A percentile compares a stretch with the other conserved stretches of the same genome.
Conservation (phyloP, 306 rosid genomes). For the Oxytropis ochrocephala region DNA sequence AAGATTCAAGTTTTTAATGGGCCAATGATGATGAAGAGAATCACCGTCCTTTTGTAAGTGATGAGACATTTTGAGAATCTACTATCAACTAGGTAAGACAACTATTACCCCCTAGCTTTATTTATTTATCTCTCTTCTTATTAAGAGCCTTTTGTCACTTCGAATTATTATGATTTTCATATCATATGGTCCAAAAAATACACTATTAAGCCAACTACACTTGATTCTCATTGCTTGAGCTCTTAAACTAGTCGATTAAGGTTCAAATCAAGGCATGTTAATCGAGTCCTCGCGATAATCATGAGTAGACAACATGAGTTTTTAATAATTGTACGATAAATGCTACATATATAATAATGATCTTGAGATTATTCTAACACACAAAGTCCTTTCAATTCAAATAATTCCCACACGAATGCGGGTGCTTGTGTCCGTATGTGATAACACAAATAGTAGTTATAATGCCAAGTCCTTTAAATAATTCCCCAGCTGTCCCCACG, state of each 20-base stretch:
- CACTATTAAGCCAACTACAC: conserved; percentile 24
- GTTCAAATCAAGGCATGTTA: conserved; percentile 21
- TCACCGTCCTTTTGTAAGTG: conserved; percentile 45
- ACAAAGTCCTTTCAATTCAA: background rate
- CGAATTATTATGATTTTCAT: conserved; percentile 20
- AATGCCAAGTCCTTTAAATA: too few species aligned
- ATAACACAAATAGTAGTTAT: too few species aligned
- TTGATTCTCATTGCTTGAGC: conserved; percentile 1
- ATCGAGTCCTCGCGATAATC: conserved; percentile 21
- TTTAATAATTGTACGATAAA: conserved; percentile 1
- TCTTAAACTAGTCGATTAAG: conserved; percentile 15
- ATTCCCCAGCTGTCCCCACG: too few species aligned
- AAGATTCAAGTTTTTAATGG: conserved; percentile 25
- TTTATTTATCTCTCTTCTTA: conserved; percentile 19
- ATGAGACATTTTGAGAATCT: conserved; percentile 74
- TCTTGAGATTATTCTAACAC: background rate
- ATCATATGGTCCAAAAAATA: conserved; percentile 26
- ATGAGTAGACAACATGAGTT: conserved; percentile 20
- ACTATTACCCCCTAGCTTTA: conserved; percentile 4
- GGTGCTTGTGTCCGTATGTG: background rate
- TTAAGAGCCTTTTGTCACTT: conserved; percentile 8
- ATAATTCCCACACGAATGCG: background rate
- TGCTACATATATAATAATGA: background rate
- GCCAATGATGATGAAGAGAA: conserved; percentile 36
- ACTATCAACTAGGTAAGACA: conserved; percentile 14